Evolutionary conservation across 2,329 filamentous ascomycete species (phyloP).

Genomic region (Exophiala sp.): DNA sequence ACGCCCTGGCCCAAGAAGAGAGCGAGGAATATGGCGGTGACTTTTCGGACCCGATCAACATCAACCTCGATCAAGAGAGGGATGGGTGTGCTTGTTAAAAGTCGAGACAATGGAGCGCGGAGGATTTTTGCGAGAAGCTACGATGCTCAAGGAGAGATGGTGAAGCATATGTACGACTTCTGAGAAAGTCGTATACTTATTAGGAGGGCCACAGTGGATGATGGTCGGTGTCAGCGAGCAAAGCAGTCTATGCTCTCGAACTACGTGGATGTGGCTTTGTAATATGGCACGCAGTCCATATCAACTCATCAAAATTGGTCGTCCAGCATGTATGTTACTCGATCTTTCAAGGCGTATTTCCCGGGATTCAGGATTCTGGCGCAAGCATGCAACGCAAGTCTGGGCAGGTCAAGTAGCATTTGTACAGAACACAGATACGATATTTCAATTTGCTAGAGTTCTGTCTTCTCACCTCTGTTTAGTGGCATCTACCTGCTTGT

Average conservation of each 20-base stretch:
- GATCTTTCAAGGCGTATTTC: neutral
- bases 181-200: too few relatives aligned
- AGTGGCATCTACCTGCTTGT: too few relatives aligned
- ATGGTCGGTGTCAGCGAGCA: too few relatives aligned
- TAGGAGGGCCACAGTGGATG: too few relatives aligned
- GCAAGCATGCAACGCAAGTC: neutral
- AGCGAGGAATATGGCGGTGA: slow-evolving; percentile 96
- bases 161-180: too few relatives aligned
- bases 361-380: neutral
- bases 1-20: slow-evolving; percentile 93
- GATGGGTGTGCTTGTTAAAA: slow-evolving; percentile 87
- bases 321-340: too few relatives aligned
- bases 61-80: slow-evolving; percentile 89
- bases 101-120: neutral
- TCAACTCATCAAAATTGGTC: too few relatives aligned
- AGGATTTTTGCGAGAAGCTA: neutral
- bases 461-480: neutral
- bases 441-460: neutral
- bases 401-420: neutral
- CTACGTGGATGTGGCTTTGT: too few relatives aligned
- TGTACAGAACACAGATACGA: neutral
- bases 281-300: too few relatives aligned
- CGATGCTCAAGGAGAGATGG: too few relatives aligned
- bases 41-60: slow-evolving; percentile 97
- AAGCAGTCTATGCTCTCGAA: too few relatives aligned